Conservation (phyloP, 73 alveolate genomes). For the Paramecium sexaurelia region DNA sequence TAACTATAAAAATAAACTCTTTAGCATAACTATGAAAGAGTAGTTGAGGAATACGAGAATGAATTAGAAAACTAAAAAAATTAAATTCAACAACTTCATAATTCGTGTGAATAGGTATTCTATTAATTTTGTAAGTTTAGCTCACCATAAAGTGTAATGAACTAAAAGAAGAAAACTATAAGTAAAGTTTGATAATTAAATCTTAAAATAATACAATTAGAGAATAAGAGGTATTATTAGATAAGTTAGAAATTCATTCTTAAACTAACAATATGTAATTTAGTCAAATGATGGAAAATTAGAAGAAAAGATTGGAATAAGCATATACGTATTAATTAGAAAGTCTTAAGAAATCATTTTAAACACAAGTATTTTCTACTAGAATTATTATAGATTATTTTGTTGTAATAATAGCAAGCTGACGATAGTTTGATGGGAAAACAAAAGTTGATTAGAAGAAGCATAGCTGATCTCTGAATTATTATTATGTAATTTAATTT, state of each 20-base stretch:
- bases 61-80: background rate
- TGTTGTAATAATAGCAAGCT: background rate
- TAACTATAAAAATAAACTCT: background rate
- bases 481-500: background rate
- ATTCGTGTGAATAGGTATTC: background rate
- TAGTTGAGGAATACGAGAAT: background rate
- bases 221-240: background rate
- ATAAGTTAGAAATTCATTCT: background rate
- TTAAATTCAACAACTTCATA: background rate
- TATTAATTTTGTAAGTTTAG: background rate
- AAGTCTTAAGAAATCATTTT: background rate
- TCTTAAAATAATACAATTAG: background rate
- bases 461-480: background rate
- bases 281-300: slow-evolving; percentile 3
- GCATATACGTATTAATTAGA: background rate
- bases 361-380: background rate
- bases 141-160: background rate
- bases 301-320: background rate
- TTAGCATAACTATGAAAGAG: background rate
- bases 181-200: background rate
- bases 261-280: background rate
- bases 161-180: background rate
- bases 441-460: background rate
- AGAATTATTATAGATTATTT: background rate
- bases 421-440: background rate